Base-by-base conservation (phyloP, 768 basidiomycete species). In the Tubosaeta sp. region DNA sequence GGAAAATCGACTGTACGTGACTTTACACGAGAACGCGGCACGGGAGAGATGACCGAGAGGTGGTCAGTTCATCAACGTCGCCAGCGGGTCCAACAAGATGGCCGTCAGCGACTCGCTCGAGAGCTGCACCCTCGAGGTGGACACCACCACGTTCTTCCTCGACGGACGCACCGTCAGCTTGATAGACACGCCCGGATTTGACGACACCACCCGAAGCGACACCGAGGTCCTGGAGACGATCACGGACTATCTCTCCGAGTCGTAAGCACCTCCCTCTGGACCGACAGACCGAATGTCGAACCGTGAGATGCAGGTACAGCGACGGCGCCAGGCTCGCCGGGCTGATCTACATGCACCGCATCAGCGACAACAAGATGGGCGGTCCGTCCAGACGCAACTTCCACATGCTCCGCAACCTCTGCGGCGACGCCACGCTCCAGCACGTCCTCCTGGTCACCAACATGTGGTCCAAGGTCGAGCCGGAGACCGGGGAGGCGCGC, bases 111-210 rank as follows among this genome's bases (percentile, higher is more conserved):
- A 65, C 25, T 65, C 61, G 13, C 63, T 63, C 12, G 63, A 62
- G 41, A 65, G 61, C 22, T 63, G 61, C 35, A 63, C 61, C 29
- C n/a, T 56, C 43, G 56, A 65, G 13, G 63, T 65, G 12, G 55
- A 56, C 37, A 66, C 76, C 0, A 54, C 69, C 9, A 65, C 76
- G 0, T 79, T 82, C 58, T 55, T 65, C 25, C 59, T 80, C 11
- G 73, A 77, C 37, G 77, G 73, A 3, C 65, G 64, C 10, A 59
- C 50, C 14, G 69, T 83, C 33, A 74, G 67, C 0, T 61, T 84
- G 16, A 74, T 84, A 43, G 83, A 84, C 56, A 84, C 82, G 0
- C 82, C 82, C 0, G 82, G 82, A 6, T 83, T 83, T 51, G 82
- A 82, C 54, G 80, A 83, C 58, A 77, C 79, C 4, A 54, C 47